Evolutionary conservation across 208 protist species (phyloP).

Genomic region (Herpetomonas tarakana): DNA sequence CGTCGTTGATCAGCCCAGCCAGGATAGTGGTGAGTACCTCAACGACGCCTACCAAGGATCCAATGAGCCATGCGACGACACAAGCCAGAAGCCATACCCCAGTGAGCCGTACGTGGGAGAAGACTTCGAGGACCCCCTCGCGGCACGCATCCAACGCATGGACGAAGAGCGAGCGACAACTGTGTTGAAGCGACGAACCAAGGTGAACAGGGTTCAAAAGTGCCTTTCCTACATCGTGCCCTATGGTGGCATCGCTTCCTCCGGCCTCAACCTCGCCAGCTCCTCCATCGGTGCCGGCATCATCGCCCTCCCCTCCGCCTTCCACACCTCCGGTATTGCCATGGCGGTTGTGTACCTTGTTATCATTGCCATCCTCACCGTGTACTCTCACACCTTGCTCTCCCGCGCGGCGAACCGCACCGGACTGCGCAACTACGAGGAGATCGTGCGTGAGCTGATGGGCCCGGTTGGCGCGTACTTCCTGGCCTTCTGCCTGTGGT

Average conservation of each 20-base stretch:
- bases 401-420: constrained; percentile 22
- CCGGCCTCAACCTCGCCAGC: constrained; percentile 59
- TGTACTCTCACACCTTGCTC: constrained; percentile 59
- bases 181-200: no score
- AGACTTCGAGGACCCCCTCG: no score
- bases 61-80: no score
- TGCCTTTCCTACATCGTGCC: constrained; percentile 53
- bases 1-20: no score
- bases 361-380: constrained; percentile 30
- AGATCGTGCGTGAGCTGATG: constrained; percentile 18
- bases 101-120: no score
- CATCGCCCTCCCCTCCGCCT: constrained; percentile 47
- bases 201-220: no score
- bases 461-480: constrained; percentile 23
- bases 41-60: no score
- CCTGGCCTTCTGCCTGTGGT: constrained; percentile 26
- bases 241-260: constrained; percentile 41
- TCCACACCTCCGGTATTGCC: constrained; percentile 52
- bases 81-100: no score
- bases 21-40: no score
- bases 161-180: no score
- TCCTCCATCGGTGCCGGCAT: constrained; percentile 65
- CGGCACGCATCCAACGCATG: no score
- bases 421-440: constrained; percentile 43
- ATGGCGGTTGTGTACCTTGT: constrained; percentile 45